Conservation (phyloP, 2,329 filamentous ascomycete species). For the Fusarium xyrophilum region DNA sequence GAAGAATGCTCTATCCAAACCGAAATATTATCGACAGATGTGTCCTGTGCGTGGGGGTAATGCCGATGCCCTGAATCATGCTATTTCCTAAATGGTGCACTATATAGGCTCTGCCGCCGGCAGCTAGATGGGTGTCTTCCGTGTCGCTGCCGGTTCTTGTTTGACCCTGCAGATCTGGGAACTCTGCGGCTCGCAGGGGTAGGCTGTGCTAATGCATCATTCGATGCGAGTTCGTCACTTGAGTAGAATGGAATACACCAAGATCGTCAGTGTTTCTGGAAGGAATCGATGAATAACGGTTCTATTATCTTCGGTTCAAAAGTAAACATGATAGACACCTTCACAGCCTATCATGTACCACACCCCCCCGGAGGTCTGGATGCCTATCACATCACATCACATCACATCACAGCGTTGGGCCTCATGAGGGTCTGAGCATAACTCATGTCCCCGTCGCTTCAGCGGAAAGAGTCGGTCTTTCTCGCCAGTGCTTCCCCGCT, state of each 20-base stretch:
- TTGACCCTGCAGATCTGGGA: conserved; percentile 17
- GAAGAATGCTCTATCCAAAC: background rate
- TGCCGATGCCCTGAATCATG: conserved; percentile 14
- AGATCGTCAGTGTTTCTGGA: conserved; percentile 6
- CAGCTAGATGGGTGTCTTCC: conserved; percentile 16
- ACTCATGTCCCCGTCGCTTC: background rate
- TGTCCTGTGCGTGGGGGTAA: conserved; percentile 23
- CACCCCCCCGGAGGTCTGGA: too few relatives aligned
- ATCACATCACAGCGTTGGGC: conserved; percentile 9
- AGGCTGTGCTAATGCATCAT: conserved; percentile 1
- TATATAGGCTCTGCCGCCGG: background rate
- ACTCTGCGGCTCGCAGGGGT: conserved; percentile 2
- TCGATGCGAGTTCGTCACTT: background rate
- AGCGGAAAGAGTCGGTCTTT: conserved; percentile 34
- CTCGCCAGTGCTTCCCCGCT: conserved; percentile 34
- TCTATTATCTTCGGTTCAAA: background rate
- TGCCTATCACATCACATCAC: conserved; percentile 7
- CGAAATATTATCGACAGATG: conserved; percentile 11
- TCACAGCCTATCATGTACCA: background rate
- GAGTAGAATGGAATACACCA: background rate
- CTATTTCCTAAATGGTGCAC: background rate
- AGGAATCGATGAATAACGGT: background rate
- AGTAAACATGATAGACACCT: background rate
- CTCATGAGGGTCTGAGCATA: conserved; percentile 10
- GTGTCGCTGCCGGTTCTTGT: background rate